These are phyloP conservation scores for Thalassiosira hispida DNA, from an alignment of 352 stramenopile genomes.

Conservation along the genomic window DNA sequence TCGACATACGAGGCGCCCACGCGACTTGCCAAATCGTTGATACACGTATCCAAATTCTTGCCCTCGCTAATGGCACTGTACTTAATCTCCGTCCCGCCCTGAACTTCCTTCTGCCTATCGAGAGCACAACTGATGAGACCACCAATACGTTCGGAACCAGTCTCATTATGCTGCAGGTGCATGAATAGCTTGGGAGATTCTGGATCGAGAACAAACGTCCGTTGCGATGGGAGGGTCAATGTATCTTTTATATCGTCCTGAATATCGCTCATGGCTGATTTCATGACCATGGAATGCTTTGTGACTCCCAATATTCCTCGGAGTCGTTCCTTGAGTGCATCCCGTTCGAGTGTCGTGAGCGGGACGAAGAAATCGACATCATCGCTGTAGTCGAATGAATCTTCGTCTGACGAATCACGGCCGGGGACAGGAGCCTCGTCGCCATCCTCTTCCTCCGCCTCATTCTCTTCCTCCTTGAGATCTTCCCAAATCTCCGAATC, in stretches of 20 bases:
- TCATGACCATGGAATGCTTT: slow-evolving; percentile 25
- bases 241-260: background rate
- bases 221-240: slow-evolving; percentile 13
- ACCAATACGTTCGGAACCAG: slow-evolving; percentile 37
- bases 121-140: slow-evolving; percentile 46
- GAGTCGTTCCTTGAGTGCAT: slow-evolving; percentile 37
- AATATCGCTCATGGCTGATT: background rate
- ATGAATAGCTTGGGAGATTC: slow-evolving; percentile 56
- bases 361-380: slow-evolving; percentile 49
- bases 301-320: slow-evolving; percentile 24
- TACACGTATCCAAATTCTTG: slow-evolving; percentile 31
- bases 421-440: too few relatives aligned
- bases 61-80: slow-evolving; percentile 48
- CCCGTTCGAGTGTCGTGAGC: slow-evolving; percentile 38
- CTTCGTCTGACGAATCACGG: too few relatives aligned
- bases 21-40: slow-evolving; percentile 36
- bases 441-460: too few relatives aligned
- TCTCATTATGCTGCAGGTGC: slow-evolving; percentile 67
- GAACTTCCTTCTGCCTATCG: slow-evolving; percentile 22
- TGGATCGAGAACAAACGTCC: slow-evolving; percentile 30
- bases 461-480: too few relatives aligned
- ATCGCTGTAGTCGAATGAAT: too few relatives aligned
- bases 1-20: slow-evolving; percentile 35
- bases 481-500: too few relatives aligned
- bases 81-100: slow-evolving; percentile 37